Base-by-base conservation (phyloP, 2,329 filamentous ascomycete species). In the Cordyceps sp. region DNA sequence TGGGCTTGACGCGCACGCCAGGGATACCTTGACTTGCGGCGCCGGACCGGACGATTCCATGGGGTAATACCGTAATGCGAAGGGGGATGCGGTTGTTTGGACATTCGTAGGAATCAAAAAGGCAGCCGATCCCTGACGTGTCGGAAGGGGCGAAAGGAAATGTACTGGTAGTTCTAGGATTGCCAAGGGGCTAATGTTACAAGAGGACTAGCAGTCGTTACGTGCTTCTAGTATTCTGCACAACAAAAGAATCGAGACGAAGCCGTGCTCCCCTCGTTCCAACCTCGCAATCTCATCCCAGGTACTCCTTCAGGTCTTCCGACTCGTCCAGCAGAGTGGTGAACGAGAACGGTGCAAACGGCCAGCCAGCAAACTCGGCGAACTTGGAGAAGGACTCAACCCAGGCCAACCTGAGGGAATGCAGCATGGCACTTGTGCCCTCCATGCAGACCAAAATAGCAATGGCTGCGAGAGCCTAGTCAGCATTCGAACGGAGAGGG, bases 341-440 rank as follows among this genome's bases (percentile, higher is more conserved):
- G 55, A 94, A 94, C 40, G 80, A 90, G 53, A 94, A 93, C 5
- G 86, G 86, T 48, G 77, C 66, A 56, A 94, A 94, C 2, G 84
- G 67, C 55, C 85, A 73, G 33, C 86, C 86, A 37, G 82, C 80
- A 48, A 90, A 90, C 52, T 93, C 77, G 56, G 92, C 92, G 64
- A 93, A 88, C 64, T 93, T 93, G 60, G 83, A 92, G 74, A 94
- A 94, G 14, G 86, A 88, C 58, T 94, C 88, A 39, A 94, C 86
- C 86, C 86, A 94, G 45, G 93, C 86, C 49, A 94, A 62, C 65
- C 86, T 73, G 44, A 94, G 69, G 37, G 78, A 83, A 61, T 93
- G 85, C 60, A 93, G 66, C 86, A 94, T 94, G 46, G 86, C 86
- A 57, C 80, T 88, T 21, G 88, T 93, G 41, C 86, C 86, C 55